Base-by-base conservation (phyloP, 208 protist genomes). In the Crithidia acanthocephali region DNA sequence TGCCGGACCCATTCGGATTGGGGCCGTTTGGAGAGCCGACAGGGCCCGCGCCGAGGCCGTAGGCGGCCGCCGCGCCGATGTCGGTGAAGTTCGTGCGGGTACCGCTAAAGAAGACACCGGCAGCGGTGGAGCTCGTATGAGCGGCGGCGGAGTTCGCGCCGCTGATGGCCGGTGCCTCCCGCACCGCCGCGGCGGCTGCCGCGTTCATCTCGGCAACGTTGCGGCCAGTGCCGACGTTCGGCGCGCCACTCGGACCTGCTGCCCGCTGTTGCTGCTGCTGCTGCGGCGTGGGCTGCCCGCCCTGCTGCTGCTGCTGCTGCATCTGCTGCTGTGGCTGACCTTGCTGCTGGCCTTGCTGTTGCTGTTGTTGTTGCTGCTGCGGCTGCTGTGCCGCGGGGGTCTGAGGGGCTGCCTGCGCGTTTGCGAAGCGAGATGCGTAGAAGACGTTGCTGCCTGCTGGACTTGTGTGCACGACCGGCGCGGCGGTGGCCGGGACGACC, bases 1-100 rank as follows among this genome's bases (percentile, higher is more conserved):
- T 51, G 45, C 25, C 42, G 20, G 70, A 42, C 25, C n/a, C 32
- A 59, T 53, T 60, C 25, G 69, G 57, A 45, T 42, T 63, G 7
- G 65, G 51, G 25, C 65, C 47, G 51, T 76, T 50, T 20, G 70
- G 53, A n/a, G 70, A 80, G 45, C 66, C 77, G 9, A 69, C 55
- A 5, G 37, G 74, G 32, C 63, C 64, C 48, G 64, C 51, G 13
- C 64, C 68, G 28, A 74, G 44, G 6, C 64, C 68, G 63, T 81
- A 76, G 45, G 70, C 56, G 2, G 68, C 79, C 1, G 79, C 80
- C 7, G 64, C 52, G 20, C 69, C 66, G 35, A 83, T 64, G 56
- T 80, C 78, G 6, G 76, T 85, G 64, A 84, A 88, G 68, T 76
- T 84, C 5, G 79, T 85, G 47, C 83, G 83, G 6, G 79, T 88